Conservation (phyloP, 2,329 filamentous ascomycete genomes). For the Orbilia brochopaga region DNA sequence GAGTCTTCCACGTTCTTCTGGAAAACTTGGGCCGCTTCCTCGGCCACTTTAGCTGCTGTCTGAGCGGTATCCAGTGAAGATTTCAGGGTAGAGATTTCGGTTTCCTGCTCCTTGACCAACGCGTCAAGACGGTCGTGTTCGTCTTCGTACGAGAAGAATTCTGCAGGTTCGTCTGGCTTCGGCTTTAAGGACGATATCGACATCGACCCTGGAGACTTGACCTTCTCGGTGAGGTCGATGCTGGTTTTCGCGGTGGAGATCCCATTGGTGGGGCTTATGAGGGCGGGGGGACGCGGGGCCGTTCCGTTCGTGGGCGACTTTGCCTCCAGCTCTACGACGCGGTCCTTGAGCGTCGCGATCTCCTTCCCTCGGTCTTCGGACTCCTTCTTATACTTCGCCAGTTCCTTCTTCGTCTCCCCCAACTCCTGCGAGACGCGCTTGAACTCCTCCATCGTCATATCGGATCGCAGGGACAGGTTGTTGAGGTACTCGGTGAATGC, state of each 20-base stretch:
- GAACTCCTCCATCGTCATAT: slow-evolving; percentile 93
- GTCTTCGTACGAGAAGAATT: slow-evolving; percentile 91
- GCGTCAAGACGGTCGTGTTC: slow-evolving; percentile 82
- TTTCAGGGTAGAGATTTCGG: slow-evolving; percentile 74
- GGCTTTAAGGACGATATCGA: slow-evolving; percentile 58
- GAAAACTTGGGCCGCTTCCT: slow-evolving; percentile 73
- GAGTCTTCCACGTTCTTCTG: slow-evolving; percentile 70
- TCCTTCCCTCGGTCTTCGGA: slow-evolving; percentile 68
- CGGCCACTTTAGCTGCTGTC: slow-evolving; percentile 72
- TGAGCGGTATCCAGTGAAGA: slow-evolving; percentile 72
- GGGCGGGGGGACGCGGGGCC: slow-evolving; percentile 25
- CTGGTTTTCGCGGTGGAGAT: slow-evolving; percentile 56
- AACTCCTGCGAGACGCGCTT: slow-evolving; percentile 84
- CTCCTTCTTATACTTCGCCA: slow-evolving; percentile 71
- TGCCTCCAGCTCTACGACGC: slow-evolving; percentile 48
- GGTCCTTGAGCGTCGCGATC: slow-evolving; percentile 64
- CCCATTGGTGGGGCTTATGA: slow-evolving; percentile 48
- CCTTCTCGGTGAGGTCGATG: slow-evolving; percentile 56
- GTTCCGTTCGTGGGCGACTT: slow-evolving; percentile 46
- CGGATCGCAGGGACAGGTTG: slow-evolving; percentile 80
- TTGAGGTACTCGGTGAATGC: slow-evolving; percentile 88
- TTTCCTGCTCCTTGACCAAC: slow-evolving; percentile 72
- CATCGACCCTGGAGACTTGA: slow-evolving; percentile 54
- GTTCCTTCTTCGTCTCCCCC: slow-evolving; percentile 77
- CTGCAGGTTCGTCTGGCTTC: slow-evolving; percentile 63